These are phyloP conservation scores for Chlamydomonas schloesseri DNA, from an alignment of 139 green algal genomes.

Conservation along the genomic window DNA sequence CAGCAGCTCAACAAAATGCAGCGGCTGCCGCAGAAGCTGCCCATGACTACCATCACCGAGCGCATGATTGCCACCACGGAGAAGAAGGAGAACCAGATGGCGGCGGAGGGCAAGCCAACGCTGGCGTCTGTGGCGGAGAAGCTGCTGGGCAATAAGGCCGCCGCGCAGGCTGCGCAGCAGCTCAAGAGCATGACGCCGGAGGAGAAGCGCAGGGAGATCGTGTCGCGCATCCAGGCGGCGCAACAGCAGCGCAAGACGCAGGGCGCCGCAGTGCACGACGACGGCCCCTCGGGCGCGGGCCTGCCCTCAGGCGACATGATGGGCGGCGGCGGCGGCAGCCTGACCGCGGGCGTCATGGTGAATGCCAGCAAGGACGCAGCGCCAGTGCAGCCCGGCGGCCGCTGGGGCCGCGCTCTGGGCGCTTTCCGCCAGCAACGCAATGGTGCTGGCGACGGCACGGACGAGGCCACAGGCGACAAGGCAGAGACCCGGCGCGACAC, in stretches of 20 bases:
- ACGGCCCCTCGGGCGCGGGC: neutral
- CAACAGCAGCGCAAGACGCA: slow-evolving; percentile 8
- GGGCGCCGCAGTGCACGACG: neutral
- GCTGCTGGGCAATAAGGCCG: slow-evolving; percentile 31
- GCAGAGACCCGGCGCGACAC: neutral
- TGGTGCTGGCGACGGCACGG: neutral
- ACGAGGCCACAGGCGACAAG: neutral
- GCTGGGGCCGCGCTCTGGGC: slow-evolving; percentile 1
- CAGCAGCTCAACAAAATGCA: slow-evolving; percentile 43
- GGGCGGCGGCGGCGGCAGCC: neutral
- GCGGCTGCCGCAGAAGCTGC: slow-evolving; percentile 38
- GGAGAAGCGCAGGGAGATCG: slow-evolving; percentile 44
- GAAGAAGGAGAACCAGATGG: slow-evolving; percentile 5
- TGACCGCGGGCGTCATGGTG: neutral
- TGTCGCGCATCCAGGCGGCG: slow-evolving; percentile 16
- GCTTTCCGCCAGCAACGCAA: neutral
- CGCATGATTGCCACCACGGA: slow-evolving; percentile 40
- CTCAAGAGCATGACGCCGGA: slow-evolving; percentile 38
- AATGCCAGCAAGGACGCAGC: neutral
- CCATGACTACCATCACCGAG: slow-evolving; percentile 50
- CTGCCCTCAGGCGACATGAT: slow-evolving; percentile 20
- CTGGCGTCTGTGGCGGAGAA: slow-evolving; percentile 43
- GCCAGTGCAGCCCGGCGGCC: neutral
- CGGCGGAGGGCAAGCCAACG: slow-evolving; percentile 10
- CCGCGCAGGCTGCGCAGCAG: neutral